These are phyloP conservation scores for Lodderomyces metapsilosis DNA, from an alignment of 1,139 yeast species.

Conservation along the genomic window DNA sequence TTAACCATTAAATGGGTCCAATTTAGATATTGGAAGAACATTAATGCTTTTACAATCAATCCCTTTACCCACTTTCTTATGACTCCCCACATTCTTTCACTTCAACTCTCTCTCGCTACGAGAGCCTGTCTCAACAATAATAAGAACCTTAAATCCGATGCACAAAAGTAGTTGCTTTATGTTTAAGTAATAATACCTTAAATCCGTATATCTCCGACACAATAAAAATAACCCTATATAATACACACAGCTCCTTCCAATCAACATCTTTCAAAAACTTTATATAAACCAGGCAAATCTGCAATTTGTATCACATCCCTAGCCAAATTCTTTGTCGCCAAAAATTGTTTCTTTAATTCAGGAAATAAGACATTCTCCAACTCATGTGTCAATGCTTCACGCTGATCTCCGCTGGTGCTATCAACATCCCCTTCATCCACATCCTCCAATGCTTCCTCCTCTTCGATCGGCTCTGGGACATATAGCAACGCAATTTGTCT, in stretches of 20 bases:
- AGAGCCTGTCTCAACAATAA: too few species aligned
- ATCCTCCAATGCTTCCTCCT: constrained; percentile 21
- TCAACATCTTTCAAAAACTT: constrained; percentile 88
- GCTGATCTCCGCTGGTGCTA: constrained; percentile 11
- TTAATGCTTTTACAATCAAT: too few species aligned
- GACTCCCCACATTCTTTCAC: too few species aligned
- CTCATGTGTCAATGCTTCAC: constrained; percentile 24
- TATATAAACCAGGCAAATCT: constrained; percentile 85
- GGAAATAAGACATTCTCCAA: constrained; percentile 70
- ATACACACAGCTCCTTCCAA: not conserved
- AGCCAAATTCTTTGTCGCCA: constrained; percentile 58
- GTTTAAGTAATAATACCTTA: not conserved
- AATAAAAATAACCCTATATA: not conserved
- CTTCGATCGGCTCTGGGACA: constrained; percentile 54
- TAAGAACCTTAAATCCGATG: too few species aligned
- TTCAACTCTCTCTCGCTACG: too few species aligned
- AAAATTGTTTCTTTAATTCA: constrained; percentile 55
- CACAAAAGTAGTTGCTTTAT: too few species aligned
- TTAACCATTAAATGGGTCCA: too few species aligned
- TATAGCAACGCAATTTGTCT: constrained; percentile 71
- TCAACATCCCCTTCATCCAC: constrained; percentile 18
- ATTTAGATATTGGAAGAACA: too few species aligned
- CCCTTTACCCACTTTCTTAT: too few species aligned
- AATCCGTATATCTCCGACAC: constrained; percentile 2
- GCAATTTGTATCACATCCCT: constrained; percentile 79